Evolutionary conservation across 2,329 filamentous ascomycete species (phyloP), one percentile per base, ranked within the genome.

Genomic region (Aspergillus glaucus): DNA sequence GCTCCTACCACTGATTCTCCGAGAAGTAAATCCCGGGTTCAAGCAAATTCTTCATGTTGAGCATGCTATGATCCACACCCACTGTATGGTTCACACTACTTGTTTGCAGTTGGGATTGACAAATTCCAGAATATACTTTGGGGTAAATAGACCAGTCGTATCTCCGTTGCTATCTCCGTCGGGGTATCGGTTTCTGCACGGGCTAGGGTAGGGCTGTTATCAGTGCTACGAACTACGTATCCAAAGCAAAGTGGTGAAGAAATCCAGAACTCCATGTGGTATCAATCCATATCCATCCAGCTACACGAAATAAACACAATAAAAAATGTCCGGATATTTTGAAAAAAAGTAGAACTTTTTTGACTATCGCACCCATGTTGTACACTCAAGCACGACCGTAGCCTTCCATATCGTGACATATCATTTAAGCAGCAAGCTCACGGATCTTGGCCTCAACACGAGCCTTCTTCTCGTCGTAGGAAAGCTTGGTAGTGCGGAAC

Each of bases 401-500:
- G n/a, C 28, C 45, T 44, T 17, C 43, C 47, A 44, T 39, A 26
- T 40, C 37, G 15, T 45, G 41, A 52, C 53, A 46, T 48, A 56
- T 43, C 57, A 59, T 61, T 68, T 71, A 74, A 60, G 66, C 65
- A 55, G 71, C 69, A 55, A 95, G 80, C 77, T 86, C 80, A 71
- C 86, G 84, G 79, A 98, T 98, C 82, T 87, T 94, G 73, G 85
- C 82, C 84, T 94, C 82, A 75, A 98, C 82, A 62, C 85, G 82
- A 75, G 84, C 79, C 72, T 86, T 77, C 79, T 85, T 89, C 87
- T 97, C 78, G 48, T 81, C 90, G 80, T 85, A 86, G 74, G 81
- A 85, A 62, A 90, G 81, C 84, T 95, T 95, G 66, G 67, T 64
- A 64, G 76, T 75, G 74, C 77, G 82, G 87, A 82, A 89, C 84